Percentiles rank a stretch among this genome's conserved stretches.
These are phyloP conservation scores for Gracilaria vermiculophylla DNA, from an alignment of 23 red algal genomes.

Conservation along the genomic window DNA sequence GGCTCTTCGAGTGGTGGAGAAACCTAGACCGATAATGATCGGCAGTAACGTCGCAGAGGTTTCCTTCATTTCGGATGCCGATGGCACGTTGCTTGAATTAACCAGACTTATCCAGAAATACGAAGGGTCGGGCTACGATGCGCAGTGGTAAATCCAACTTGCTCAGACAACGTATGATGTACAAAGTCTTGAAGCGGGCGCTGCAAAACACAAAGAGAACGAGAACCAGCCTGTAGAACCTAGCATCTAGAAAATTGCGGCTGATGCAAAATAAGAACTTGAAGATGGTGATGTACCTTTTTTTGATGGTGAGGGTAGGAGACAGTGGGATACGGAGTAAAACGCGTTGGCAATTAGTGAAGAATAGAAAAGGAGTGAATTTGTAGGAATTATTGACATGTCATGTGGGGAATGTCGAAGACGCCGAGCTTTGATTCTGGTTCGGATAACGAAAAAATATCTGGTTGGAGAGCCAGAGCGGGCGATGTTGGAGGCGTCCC, in stretches of 20 bases:
- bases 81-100: slow-evolving; percentile 26
- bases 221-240: background rate
- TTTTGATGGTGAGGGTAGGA: background rate
- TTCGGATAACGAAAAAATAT: slow-evolving; percentile 22
- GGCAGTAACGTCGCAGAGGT: slow-evolving; percentile 15
- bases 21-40: background rate
- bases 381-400: slow-evolving; percentile 23
- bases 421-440: slow-evolving; percentile 4
- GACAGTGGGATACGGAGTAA: background rate
- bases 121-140: background rate
- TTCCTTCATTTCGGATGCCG: slow-evolving; percentile 34
- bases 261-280: background rate
- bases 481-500: background rate
- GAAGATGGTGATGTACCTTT: background rate
- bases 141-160: slow-evolving; percentile 10
- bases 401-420: slow-evolving; percentile 22
- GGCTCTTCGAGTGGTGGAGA: slow-evolving; percentile 9
- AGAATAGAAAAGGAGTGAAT: slow-evolving; percentile 1
- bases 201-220: background rate
- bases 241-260: background rate
- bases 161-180: background rate
- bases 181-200: slow-evolving; percentile 5
- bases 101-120: background rate
- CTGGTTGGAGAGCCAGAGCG: slow-evolving; percentile 2
- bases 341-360: slow-evolving; percentile 15